Conservation (phyloP, 192 early-diverging fungal species). For the Rhizophlyctis rosea region DNA sequence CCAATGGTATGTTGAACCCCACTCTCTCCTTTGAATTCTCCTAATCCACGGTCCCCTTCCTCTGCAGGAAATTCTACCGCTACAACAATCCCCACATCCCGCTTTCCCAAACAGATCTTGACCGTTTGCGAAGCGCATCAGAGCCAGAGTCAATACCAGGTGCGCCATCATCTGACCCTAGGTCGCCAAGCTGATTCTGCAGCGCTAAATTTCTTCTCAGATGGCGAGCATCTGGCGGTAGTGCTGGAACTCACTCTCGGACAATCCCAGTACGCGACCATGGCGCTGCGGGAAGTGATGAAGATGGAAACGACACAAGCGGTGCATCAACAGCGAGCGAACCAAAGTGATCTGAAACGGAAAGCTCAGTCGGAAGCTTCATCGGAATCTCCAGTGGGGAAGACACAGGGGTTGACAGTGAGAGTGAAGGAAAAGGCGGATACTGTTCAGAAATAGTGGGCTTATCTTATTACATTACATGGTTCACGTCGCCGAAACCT, state of each 20-base stretch:
- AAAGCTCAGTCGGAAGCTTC: neutral
- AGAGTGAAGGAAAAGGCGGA: conserved; percentile 4
- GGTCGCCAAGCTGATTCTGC: neutral
- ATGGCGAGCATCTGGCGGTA: conserved; percentile 70
- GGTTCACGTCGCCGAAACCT: neutral
- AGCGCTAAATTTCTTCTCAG: conserved; percentile 23
- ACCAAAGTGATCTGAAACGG: neutral
- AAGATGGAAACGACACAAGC: conserved; percentile 40
- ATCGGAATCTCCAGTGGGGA: neutral
- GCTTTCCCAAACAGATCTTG: conserved; percentile 34
- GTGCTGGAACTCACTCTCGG: conserved; percentile 73
- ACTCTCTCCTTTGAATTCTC: conserved; percentile 27
- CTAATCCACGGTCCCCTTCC: neutral
- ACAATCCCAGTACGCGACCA: conserved; percentile 91
- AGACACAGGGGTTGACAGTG: conserved; percentile 1
- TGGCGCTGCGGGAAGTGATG: conserved; percentile 91
- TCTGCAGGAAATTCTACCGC: conserved; percentile 26
- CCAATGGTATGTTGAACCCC: conserved; percentile 53
- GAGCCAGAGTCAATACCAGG: conserved; percentile 27
- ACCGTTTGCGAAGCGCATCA: conserved; percentile 27
- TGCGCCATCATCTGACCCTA: neutral
- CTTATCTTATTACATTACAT: no score
- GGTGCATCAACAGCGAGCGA: conserved; percentile 6
- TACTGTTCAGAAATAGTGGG: neutral
- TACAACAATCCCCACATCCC: conserved; percentile 34